Base-by-base conservation (phyloP, 306 rosid genomes). In the Phaseolus lunatus region DNA sequence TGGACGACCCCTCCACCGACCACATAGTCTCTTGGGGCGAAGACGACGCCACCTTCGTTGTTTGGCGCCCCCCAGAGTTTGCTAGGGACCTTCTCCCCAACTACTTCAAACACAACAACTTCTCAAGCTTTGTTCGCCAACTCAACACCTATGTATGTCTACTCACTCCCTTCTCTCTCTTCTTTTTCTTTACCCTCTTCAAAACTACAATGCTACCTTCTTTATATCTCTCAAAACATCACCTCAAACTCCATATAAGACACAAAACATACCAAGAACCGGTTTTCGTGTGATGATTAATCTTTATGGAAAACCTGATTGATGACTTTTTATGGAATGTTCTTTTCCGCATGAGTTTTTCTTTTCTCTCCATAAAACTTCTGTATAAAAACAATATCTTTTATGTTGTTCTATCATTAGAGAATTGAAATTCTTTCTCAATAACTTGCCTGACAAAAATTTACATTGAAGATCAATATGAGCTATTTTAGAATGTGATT, bases 11-110 rank as follows among this genome's bases (percentile, higher is more conserved):
- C 63, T 2, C 84, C 81, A 90, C 97, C 58, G 97, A 95, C 80
- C 99, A 95, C 87, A 87, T 95, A 26, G 97, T 95, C 33, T 95
- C 99, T 1, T 95, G 99, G 99, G 99, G 99, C 1, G 96, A 95
- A 74, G 97, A 92, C 84, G 89, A 92, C 70, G 29, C 88, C 86
- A 92, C 99, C 83, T 95, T 95, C 89, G 86, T 95, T 82, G 99
- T 95, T 11, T 95, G 99, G 99, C 88, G 97, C 0, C 99, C 99
- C 0, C 96, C 99, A 0, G 97, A 95, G 86, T 95, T 95, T 77
- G 97, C 99, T 5, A 84, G 97, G 8, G 99, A 95, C 73, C 99
- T 95, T 37, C 97, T 95, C 24, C 99, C 99, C 9, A 95, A 95
- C 80, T 95, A 92, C 72, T 95, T 95, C 89, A 95, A 95, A 79